Conservation (phyloP, 306 rosid species). For the Leucaena leucocephala region DNA sequence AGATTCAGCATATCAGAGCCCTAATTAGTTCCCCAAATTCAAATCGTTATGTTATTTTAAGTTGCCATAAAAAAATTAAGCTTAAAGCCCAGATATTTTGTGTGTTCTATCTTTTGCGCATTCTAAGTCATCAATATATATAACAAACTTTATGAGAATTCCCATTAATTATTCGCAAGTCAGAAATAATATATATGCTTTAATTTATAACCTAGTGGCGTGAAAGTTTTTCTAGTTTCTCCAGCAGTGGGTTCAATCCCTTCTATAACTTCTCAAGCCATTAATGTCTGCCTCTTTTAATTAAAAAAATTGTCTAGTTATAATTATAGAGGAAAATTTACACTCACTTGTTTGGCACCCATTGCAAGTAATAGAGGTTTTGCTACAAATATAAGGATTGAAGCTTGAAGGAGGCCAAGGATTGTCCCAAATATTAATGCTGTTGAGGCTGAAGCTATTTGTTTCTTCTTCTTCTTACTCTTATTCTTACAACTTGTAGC, state of each 20-base stretch:
- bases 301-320: not conserved
- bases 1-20: conserved; percentile 79
- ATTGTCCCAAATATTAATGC: conserved; percentile 84
- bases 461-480: conserved; percentile 49
- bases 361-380: conserved; percentile 71
- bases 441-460: conserved; percentile 90
- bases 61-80: not conserved
- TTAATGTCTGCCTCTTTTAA: no score
- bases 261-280: no score
- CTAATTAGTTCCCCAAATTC: conserved; percentile 38
- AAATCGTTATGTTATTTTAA: not conserved
- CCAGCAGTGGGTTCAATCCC: no score
- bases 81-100: not conserved
- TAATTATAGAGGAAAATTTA: not conserved
- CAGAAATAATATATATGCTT: no score
- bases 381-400: conserved; percentile 69
- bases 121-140: no score
- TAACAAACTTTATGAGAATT: no score
- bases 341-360: conserved; percentile 84
- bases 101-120: no score
- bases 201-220: no score
- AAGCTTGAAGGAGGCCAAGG: conserved; percentile 83
- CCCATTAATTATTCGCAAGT: no score
- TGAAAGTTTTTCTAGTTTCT: no score
- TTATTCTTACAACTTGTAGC: conserved; percentile 40